A percentile compares a stretch with the other conserved stretches of the same genome.
Evolutionary conservation across 1,284 basidiomycete genomes (phyloP).

Genomic region (Ganoderma meredithae): DNA sequence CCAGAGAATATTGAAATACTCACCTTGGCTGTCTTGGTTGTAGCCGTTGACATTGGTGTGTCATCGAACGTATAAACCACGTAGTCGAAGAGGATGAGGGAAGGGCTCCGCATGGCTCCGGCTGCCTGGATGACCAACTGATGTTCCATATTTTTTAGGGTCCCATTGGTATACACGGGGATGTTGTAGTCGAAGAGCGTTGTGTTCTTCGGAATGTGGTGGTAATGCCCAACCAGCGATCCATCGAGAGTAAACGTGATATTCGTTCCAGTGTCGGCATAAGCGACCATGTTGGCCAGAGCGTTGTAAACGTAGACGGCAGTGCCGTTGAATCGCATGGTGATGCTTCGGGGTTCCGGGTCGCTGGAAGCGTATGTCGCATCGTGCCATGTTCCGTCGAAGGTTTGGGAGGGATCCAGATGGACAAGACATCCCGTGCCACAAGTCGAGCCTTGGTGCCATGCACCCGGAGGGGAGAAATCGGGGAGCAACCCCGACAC

Average conservation of each 20-base stretch:
- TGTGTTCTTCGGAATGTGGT: conserved; percentile 30
- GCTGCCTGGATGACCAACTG: conserved; percentile 8
- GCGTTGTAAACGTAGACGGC: conserved; percentile 44
- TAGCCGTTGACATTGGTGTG: background rate
- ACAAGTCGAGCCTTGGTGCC: conserved; percentile 40
- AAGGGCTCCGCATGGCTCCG: background rate
- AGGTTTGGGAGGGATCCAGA: conserved; percentile 27
- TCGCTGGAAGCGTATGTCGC: conserved; percentile 18
- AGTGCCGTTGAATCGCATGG: conserved; percentile 31
- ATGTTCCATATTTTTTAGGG: conserved; percentile 11
- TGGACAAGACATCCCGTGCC: conserved; percentile 29
- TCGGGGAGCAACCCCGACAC: conserved; percentile 38
- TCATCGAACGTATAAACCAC: conserved; percentile 16
- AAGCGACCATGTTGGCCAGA: conserved; percentile 33
- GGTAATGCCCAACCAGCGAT: conserved; percentile 39
- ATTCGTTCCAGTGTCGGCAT: conserved; percentile 38
- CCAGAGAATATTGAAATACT: background rate
- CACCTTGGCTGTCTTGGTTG: background rate
- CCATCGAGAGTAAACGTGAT: conserved; percentile 49
- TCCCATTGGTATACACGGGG: conserved; percentile 39
- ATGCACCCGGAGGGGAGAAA: conserved; percentile 35
- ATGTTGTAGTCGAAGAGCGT: conserved; percentile 41
- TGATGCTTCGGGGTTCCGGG: conserved; percentile 12
- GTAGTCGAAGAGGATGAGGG: conserved; percentile 23
- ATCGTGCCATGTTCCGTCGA: conserved; percentile 35